Conservation (phyloP, 1,284 basidiomycete species). For the Ustilago hordei region DNA sequence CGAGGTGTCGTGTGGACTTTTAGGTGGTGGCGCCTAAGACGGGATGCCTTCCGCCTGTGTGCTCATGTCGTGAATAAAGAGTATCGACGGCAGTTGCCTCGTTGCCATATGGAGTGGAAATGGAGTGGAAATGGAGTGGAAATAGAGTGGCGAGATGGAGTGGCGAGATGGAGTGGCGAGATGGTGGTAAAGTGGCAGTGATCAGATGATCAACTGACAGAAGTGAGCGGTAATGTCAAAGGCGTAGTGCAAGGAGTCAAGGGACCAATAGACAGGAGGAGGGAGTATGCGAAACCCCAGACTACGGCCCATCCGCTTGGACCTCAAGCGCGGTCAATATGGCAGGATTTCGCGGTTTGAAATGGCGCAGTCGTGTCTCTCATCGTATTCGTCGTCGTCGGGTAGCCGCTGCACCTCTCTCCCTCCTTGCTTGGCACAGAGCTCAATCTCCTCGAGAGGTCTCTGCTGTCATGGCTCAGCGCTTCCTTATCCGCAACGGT, state of each 20-base stretch:
- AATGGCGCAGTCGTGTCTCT: not conserved
- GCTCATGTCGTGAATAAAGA: not conserved
- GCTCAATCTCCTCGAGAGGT: not conserved
- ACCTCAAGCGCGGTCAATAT: not conserved
- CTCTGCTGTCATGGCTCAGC: not conserved
- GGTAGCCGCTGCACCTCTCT: not conserved
- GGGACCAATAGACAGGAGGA: not conserved
- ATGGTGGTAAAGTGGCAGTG: not conserved
- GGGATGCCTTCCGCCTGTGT: not conserved
- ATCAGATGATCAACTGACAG: not conserved
- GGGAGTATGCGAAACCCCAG: not conserved
- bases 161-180: not conserved
- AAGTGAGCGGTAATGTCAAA: constrained; percentile 1
- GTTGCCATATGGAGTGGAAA: not conserved
- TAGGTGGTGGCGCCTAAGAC: not conserved
- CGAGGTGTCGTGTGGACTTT: not conserved
- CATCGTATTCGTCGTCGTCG: not conserved
- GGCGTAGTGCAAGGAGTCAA: not conserved
- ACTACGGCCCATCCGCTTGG: not conserved
- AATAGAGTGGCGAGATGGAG: not conserved
- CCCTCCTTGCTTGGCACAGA: not conserved
- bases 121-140: too few relatives aligned
- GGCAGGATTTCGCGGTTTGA: constrained; percentile 1
- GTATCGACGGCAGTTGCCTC: not conserved
- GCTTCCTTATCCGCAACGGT: not conserved